Conservation (phyloP, 192 early-diverging fungal genomes). For the Coemansia sp. region DNA sequence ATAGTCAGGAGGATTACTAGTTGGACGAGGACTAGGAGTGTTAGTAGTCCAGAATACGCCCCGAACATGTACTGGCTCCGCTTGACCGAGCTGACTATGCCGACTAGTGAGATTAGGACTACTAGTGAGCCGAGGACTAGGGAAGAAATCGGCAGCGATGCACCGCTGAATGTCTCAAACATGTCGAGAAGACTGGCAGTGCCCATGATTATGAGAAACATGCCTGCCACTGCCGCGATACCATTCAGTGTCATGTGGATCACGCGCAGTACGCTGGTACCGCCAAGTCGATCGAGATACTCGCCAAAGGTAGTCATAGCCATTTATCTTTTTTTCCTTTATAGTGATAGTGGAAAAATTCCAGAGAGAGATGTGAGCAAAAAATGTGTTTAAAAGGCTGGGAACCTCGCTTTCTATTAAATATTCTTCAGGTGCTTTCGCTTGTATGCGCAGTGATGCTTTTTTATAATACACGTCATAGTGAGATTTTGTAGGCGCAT, state of each 20-base stretch:
- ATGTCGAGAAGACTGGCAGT: conserved; percentile 15
- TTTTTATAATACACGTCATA: not conserved
- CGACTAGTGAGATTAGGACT: conserved; percentile 44
- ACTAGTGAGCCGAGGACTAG: conserved; percentile 49
- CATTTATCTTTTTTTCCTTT: conserved; percentile 9
- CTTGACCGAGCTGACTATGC: conserved; percentile 51
- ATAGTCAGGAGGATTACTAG: conserved; percentile 18
- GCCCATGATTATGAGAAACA: conserved; percentile 30
- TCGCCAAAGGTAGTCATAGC: conserved; percentile 18
- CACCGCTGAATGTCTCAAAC: conserved; percentile 42
- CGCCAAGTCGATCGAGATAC: conserved; percentile 27
- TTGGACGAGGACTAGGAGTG: conserved; percentile 30
- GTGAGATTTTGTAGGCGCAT: not conserved
- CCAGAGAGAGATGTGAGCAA: not conserved
- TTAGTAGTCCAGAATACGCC: conserved; percentile 31
- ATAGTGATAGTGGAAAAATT: not conserved
- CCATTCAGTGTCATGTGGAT: conserved; percentile 32
- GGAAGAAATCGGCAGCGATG: conserved; percentile 37
- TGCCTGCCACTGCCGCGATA: conserved; percentile 19
- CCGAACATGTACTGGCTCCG: conserved; percentile 39
- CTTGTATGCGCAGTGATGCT: not conserved
- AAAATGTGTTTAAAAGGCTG: not conserved
- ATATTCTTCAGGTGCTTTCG: not conserved
- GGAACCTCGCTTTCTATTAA: not conserved
- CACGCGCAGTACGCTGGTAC: conserved; percentile 18